Evolutionary conservation across 805 yeast genomes (phyloP).

Genomic region (Limtongia smithiae): DNA sequence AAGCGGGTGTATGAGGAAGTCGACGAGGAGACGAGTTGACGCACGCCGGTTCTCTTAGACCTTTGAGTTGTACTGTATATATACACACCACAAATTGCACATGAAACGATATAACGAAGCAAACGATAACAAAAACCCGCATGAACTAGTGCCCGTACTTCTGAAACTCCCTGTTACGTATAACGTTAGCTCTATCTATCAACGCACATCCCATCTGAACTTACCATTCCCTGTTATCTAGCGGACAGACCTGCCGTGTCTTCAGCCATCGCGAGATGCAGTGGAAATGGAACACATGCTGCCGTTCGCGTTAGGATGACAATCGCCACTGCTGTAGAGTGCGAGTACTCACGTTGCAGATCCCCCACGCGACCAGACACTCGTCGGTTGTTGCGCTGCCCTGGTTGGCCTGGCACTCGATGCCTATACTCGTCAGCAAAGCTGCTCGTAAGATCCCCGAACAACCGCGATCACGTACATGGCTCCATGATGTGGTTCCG

Average conservation of each 20-base stretch:
- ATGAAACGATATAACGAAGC: background rate
- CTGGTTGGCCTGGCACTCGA: constrained; percentile 88
- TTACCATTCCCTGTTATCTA: constrained; percentile 87
- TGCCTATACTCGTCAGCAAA: constrained; percentile 25
- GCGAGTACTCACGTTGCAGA: constrained; percentile 54
- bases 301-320: background rate
- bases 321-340: background rate
- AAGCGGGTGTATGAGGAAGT: constrained; percentile 4
- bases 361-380: constrained; percentile 96
- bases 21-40: background rate
- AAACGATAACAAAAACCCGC: background rate
- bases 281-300: constrained; percentile 96
- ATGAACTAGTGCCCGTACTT: constrained; percentile 60
- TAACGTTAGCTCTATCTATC: background rate
- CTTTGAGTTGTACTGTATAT: too few species aligned
- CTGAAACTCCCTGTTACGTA: constrained; percentile 42
- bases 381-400: constrained; percentile 60
- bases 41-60: background rate
- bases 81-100: background rate
- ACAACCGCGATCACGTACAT: constrained; percentile 45
- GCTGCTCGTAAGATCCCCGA: background rate
- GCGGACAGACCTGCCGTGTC: constrained; percentile 93
- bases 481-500: constrained; percentile 98
- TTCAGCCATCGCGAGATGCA: constrained; percentile 94
- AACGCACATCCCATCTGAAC: background rate